Evolutionary conservation across 139 green algal genomes (phyloP).

Genomic region (Eudorina sp.): DNA sequence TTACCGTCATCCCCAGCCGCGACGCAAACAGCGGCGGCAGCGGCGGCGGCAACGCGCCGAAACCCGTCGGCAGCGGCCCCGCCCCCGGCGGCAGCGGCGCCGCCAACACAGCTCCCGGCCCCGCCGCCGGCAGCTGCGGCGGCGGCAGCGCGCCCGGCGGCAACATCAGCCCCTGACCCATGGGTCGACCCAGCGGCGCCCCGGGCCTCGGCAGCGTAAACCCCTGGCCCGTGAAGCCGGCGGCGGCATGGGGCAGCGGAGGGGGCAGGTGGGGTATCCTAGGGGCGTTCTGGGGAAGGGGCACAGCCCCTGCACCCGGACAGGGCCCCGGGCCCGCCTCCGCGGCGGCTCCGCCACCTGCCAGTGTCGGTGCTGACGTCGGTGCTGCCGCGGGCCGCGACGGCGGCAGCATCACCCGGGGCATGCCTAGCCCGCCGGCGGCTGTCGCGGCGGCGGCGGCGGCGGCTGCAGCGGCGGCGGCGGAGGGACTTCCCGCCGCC

Average conservation of each 20-base stretch:
- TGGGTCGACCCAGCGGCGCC: neutral
- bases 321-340: too few relatives aligned
- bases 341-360: too few relatives aligned
- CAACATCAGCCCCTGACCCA: neutral
- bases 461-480: neutral
- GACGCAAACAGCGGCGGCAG: constrained; percentile 18
- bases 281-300: too few relatives aligned
- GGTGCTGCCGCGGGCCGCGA: too few relatives aligned
- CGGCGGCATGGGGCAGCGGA: neutral
- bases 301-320: too few relatives aligned
- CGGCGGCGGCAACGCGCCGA: constrained; percentile 18
- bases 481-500: neutral
- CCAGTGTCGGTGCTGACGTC: too few relatives aligned
- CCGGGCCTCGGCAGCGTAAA: neutral
- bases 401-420: too few relatives aligned
- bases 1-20: constrained; percentile 8
- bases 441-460: too few relatives aligned
- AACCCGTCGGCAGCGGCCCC: neutral
- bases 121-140: neutral
- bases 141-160: neutral
- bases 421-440: too few relatives aligned
- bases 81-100: neutral
- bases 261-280: too few relatives aligned
- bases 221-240: neutral
- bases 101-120: neutral